Evolutionary conservation across 2,329 filamentous ascomycete genomes (phyloP).

Genomic region (Neoarthrinium moseri): DNA sequence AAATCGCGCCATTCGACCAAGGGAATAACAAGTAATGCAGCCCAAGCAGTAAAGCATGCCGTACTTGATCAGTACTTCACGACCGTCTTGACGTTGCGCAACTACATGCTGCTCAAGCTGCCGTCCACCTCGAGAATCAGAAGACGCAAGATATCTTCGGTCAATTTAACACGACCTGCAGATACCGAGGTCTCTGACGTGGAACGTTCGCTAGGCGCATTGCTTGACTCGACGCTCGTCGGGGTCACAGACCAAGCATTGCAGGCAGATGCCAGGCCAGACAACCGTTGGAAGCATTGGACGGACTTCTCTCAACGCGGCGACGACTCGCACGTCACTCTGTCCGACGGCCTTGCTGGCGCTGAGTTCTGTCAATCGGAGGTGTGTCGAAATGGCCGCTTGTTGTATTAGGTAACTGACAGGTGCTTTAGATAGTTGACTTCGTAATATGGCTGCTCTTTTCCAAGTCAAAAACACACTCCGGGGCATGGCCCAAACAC

Average conservation of each 20-base stretch:
- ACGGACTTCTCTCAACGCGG: slow-evolving; percentile 60
- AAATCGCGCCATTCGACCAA: neutral
- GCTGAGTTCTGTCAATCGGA: slow-evolving; percentile 60
- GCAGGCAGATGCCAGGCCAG: slow-evolving; percentile 25
- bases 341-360: slow-evolving; percentile 44
- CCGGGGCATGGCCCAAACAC: slow-evolving; percentile 64
- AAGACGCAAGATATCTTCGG: slow-evolving; percentile 51
- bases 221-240: slow-evolving; percentile 72
- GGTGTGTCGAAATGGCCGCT: slow-evolving; percentile 39
- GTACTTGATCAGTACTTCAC: slow-evolving; percentile 70
- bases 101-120: slow-evolving; percentile 66
- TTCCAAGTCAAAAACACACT: slow-evolving; percentile 46
- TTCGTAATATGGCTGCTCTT: slow-evolving; percentile 79
- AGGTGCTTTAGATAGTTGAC: slow-evolving; percentile 62
- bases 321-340: slow-evolving; percentile 56
- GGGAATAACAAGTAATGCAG: neutral
- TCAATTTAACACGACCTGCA: slow-evolving; percentile 31
- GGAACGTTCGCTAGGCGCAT: slow-evolving; percentile 44
- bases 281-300: slow-evolving; percentile 54
- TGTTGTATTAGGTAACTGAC: slow-evolving; percentile 4
- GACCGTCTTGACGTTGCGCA: slow-evolving; percentile 63
- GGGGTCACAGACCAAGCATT: slow-evolving; percentile 40
- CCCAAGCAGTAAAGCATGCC: slow-evolving; percentile 47
- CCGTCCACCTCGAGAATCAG: slow-evolving; percentile 65
- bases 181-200: slow-evolving; percentile 22